Evolutionary conservation across 2,329 filamentous ascomycete species (phyloP), one percentile per base, ranked within the genome.

Genomic region (Botrytis squamosa): DNA sequence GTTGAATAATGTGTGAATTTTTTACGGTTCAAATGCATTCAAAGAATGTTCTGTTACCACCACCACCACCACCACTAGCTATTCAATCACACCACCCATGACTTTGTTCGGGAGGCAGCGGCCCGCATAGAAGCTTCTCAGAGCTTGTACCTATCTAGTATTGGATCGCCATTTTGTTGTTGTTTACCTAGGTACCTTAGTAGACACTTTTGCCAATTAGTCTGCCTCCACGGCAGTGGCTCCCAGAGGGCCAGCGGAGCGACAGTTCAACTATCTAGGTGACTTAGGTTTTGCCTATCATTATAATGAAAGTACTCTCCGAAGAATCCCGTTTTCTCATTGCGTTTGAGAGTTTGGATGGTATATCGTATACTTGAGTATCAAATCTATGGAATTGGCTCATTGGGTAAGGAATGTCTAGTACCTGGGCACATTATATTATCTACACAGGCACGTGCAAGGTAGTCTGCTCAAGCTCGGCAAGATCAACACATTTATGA

Each of bases 211-310:
- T 46, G 4, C 42, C 63, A 6, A 46, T 36, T 46, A 49, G 62
- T 64, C 62, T 46, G 40, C 62, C n/a, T 64, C 62, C 36, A 42
- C 38, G 60, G 52, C 52, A 57, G 52, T 57, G 52, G n/a, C 52
- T 18, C 57, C 29, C 18, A 16, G 59, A 38, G 59, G 59, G 25
- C n/a, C 40, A 64, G 40, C 62, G 62, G 40, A 64, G 63, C 63
- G 63, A 36, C 22, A 65, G 25, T 33, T 22, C 9, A 46, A 10
- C 20, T 46, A 0, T 8, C 25, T 1, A 22, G 4, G 46, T 49
- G 22, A 25, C 46, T 52, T 25, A 10, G 22, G 4, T 25, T 9
- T 33, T 33, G 9, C 14, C 9, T 36, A 42, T 42, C 25, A n/a
- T 25, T 62, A 40, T n/a, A 25, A 40, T 38, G 40, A 7, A 25